Evolutionary conservation across 2,329 filamentous ascomycete species (phyloP), one percentile per base, ranked within the genome.

Genomic region (Purpureocillium lavendulum): DNA sequence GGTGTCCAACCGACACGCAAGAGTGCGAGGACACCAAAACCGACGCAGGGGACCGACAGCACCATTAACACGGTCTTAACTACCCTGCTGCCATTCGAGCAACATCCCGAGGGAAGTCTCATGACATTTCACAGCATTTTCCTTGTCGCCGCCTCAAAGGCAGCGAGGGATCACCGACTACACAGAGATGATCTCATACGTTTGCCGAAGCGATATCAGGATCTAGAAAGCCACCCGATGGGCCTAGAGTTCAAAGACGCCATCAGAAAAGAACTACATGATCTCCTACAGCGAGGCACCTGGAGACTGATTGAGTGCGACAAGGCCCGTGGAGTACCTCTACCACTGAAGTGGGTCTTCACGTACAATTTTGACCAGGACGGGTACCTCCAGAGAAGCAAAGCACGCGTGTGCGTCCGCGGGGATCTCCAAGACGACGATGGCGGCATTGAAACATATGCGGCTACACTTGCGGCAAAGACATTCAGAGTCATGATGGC

Each of bases 341-440:
- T 40, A 15, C 18, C 24, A 3, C 28, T 40, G 15, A 43, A 40
- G 11, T 43, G 32, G 24, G 38, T 43, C 2, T 40, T 37, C 36
- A 40, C 16, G 4, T 38, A 43, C 33, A 43, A 43, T 4, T 18
- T 40, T 18, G 21, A 43, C 33, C 21, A 34, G 11, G n/a, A 35
- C 14, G 35, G 34, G 2, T 36, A 29, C 36, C 34, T 43, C 7
- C 8, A 29, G 3, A 12, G 18, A 12, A 36, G 13, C 33, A 43
- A 43, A 16, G 34, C 14, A 14, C 24, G n/a, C 15, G 37, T 43
- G 1, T 43, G 40, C 29, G 35, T 40, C 15, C 26, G 35, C 12
- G 21, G 10, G 12, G 21, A 43, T 15, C 28, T 40, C 1, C 31
- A 40, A 21, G 17, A 24, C 12, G 24, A 38, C 26, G 12, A 29